Evolutionary conservation across 2,329 filamentous ascomycete genomes (phyloP).

Genomic region (Plenodomus tracheiphilus): DNA sequence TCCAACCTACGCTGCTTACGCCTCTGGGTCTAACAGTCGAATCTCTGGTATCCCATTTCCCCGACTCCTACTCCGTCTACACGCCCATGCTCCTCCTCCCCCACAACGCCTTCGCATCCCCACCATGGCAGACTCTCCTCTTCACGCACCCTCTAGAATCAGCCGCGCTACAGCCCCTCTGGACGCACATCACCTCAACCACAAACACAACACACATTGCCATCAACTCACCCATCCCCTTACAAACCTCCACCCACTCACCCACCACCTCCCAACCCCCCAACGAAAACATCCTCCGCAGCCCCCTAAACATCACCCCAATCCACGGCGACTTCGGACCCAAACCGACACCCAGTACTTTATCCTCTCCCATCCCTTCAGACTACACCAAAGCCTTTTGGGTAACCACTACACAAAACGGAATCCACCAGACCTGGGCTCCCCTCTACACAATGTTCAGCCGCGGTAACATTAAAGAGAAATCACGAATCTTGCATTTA

Average conservation of each 20-base stretch:
- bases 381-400: slow-evolving; percentile 75
- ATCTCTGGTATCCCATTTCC: slow-evolving; percentile 26
- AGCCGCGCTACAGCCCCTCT: slow-evolving; percentile 27
- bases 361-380: slow-evolving; percentile 24
- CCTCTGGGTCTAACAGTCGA: slow-evolving; percentile 17
- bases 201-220: slow-evolving; percentile 61
- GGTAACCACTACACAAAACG: slow-evolving; percentile 74
- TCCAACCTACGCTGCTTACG: slow-evolving; percentile 16
- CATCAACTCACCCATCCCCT: slow-evolving; percentile 60
- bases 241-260: slow-evolving; percentile 11
- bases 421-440: slow-evolving; percentile 82
- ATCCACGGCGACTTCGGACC: slow-evolving; percentile 77
- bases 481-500: slow-evolving; percentile 68
- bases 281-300: slow-evolving; percentile 70
- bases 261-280: background rate
- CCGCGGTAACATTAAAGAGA: slow-evolving; percentile 87
- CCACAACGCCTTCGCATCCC: slow-evolving; percentile 47
- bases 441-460: slow-evolving; percentile 94
- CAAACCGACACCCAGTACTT: slow-evolving; percentile 16
- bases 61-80: slow-evolving; percentile 58
- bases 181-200: slow-evolving; percentile 34
- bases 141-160: slow-evolving; percentile 24
- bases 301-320: slow-evolving; percentile 69
- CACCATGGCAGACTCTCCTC: slow-evolving; percentile 42
- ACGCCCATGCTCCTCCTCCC: slow-evolving; percentile 61